These are phyloP conservation scores for Cynara cardunculus DNA, from an alignment of 129 eudicot species.

Conservation along the genomic window DNA sequence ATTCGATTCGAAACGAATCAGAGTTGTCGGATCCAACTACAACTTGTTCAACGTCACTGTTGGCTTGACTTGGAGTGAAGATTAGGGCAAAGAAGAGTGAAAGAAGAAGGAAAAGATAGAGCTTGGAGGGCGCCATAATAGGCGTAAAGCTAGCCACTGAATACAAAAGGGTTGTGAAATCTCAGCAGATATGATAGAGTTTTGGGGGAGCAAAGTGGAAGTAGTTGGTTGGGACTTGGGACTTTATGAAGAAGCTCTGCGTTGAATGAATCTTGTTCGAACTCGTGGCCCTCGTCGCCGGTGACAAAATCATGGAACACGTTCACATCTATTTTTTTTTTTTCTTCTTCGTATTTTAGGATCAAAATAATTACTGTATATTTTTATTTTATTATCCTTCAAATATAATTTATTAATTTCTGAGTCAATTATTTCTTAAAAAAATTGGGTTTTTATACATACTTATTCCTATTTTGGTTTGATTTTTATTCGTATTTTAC, in stretches of 20 bases:
- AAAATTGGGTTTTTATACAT: no score
- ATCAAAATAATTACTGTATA: no score
- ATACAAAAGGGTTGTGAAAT: neutral
- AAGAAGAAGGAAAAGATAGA: conserved; percentile 23
- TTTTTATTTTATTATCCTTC: no score
- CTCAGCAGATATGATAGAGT: conserved; percentile 1
- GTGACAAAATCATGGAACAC: conserved; percentile 10
- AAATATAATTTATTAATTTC: no score
- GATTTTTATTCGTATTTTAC: no score
- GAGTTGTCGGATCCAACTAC: conserved; percentile 40
- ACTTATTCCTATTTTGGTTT: no score
- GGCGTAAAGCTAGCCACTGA: neutral
- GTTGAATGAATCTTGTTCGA: conserved; percentile 1
- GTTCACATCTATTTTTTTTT: neutral
- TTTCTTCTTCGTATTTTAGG: no score
- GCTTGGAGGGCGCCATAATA: conserved; percentile 55
- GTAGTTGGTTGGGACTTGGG: no score
- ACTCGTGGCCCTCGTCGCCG: conserved; percentile 15
- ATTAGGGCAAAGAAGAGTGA: conserved; percentile 40
- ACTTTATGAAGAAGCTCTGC: neutral
- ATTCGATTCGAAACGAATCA: conserved; percentile 34
- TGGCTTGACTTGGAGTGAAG: conserved; percentile 20
- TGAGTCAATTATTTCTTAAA: no score
- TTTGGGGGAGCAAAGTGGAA: neutral
- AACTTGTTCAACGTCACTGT: conserved; percentile 29